phyloP scores from a whole-genome alignment of 73 alveolate species.

The Paraurostyla sp. region DNA sequence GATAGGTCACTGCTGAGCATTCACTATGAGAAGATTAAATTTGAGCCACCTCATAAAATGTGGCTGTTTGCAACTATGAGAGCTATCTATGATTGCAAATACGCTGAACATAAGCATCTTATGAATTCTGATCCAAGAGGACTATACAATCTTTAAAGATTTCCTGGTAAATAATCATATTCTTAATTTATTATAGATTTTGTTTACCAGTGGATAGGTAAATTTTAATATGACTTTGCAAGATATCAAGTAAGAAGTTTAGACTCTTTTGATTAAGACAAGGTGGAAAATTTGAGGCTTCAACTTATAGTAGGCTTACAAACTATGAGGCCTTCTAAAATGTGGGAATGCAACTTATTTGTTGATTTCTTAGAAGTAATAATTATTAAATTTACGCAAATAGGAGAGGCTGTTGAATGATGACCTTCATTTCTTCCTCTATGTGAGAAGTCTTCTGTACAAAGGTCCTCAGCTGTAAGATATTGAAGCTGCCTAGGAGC shows the following conservation, averaged over 20 bases:
- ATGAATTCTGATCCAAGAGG: constrained; percentile 26
- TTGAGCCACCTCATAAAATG: constrained; percentile 71
- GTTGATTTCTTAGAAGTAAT: constrained; percentile 52
- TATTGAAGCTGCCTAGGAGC: constrained; percentile 46
- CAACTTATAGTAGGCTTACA: constrained; percentile 71
- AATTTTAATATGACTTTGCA: constrained; percentile 50
- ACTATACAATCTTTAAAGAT: constrained; percentile 5
- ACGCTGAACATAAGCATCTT: constrained; percentile 42
- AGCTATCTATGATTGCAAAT: constrained; percentile 73
- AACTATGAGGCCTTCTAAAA: constrained; percentile 30
- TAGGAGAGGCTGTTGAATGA: constrained; percentile 64
- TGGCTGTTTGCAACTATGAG: constrained; percentile 83
- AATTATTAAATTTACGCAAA: neutral
- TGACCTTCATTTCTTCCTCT: constrained; percentile 67
- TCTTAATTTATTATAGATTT: constrained; percentile 47
- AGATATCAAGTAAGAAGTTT: constrained; percentile 30
- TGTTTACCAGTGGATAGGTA: constrained; percentile 71
- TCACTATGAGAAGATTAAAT: constrained; percentile 36
- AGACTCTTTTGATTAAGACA: constrained; percentile 69
- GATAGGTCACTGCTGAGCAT: constrained; percentile 40
- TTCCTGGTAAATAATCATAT: constrained; percentile 47
- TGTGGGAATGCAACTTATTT: constrained; percentile 59
- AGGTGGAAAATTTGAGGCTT: constrained; percentile 60
- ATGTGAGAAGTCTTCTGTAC: constrained; percentile 57
- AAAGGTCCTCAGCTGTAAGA: constrained; percentile 69